These are phyloP conservation scores for Brassica carinata DNA, from an alignment of 345 rosid species.

Conservation along the genomic window DNA sequence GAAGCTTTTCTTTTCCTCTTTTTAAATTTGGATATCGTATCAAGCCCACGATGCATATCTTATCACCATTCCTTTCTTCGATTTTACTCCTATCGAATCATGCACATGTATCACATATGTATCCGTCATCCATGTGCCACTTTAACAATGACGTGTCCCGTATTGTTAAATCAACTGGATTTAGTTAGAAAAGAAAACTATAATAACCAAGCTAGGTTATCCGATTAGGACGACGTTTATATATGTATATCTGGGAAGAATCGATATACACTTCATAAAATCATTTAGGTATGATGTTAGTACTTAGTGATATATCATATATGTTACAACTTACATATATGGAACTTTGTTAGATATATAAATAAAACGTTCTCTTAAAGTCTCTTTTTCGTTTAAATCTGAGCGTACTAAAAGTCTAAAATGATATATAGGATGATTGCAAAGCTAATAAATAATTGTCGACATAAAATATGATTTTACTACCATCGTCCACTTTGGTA, in stretches of 20 bases:
- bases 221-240: background rate
- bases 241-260: background rate
- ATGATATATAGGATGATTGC: constrained; percentile 1
- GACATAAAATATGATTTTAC: constrained; percentile 2
- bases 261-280: background rate
- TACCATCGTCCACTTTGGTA: constrained; percentile 17
- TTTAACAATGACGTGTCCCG: background rate
- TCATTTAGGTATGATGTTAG: background rate
- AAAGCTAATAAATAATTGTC: constrained; percentile 1
- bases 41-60: constrained; percentile 32
- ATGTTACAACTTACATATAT: background rate
- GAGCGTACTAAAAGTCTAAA: background rate
- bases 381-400: background rate
- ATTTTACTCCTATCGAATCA: background rate
- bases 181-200: background rate
- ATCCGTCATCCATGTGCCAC: background rate
- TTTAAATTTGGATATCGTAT: constrained; percentile 23
- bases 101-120: background rate
- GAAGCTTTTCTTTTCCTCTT: background rate
- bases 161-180: background rate
- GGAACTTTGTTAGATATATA: background rate
- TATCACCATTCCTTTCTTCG: constrained; percentile 6
- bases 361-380: background rate
- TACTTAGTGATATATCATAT: background rate
- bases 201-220: background rate